phyloP scores from a whole-genome alignment of 1,284 basidiomycete genomes.

The Sporisorium exsertum region DNA sequence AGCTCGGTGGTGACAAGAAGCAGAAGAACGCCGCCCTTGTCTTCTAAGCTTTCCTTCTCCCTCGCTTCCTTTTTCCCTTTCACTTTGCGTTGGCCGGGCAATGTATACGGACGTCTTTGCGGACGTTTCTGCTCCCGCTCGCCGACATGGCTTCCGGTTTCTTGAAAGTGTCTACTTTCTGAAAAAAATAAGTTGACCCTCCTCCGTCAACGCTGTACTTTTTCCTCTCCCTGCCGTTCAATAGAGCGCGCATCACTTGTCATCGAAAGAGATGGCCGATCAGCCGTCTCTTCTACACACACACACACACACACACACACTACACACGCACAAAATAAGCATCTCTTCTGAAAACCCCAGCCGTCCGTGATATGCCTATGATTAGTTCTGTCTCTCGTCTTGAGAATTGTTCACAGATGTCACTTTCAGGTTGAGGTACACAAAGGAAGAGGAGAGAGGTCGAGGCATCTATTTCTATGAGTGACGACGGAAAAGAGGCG shows the following conservation, averaged over 20 bases:
- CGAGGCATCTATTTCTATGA: conserved; percentile 18
- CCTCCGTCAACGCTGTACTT: conserved; percentile 39
- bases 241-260: conserved; percentile 2
- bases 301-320: conserved; percentile 16
- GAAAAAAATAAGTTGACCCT: conserved; percentile 33
- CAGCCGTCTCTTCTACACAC: conserved; percentile 16
- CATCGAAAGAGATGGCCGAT: conserved; percentile 17
- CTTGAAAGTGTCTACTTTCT: conserved; percentile 25
- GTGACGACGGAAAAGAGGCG: not conserved
- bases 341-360: conserved; percentile 31
- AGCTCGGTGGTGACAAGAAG: conserved; percentile 99
- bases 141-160: conserved; percentile 1
- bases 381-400: too few species aligned
- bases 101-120: not conserved
- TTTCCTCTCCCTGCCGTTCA: conserved; percentile 22
- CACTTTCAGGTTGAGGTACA: too few species aligned
- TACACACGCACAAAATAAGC: conserved; percentile 39
- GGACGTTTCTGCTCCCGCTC: not conserved
- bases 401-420: too few species aligned
- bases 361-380: too few species aligned
- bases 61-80: not conserved
- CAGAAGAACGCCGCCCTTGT: conserved; percentile 93
- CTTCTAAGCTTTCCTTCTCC: conserved; percentile 72
- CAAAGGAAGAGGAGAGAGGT: not conserved
- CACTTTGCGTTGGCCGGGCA: conserved; percentile 7